Evolutionary conservation across 768 basidiomycete species (phyloP).

Genomic region (Mrakia gelida): DNA sequence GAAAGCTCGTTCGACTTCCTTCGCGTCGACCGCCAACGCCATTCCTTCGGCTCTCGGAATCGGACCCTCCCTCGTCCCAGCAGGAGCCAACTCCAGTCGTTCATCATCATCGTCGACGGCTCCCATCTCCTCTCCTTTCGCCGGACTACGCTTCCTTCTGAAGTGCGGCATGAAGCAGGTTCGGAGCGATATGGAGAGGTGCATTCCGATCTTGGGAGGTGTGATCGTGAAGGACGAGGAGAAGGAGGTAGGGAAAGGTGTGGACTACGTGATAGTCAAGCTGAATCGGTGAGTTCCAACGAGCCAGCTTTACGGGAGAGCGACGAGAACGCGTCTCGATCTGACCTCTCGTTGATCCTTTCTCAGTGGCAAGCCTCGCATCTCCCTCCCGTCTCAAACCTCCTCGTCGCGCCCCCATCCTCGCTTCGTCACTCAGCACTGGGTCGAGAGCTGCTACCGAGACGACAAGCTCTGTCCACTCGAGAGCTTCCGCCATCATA

Average conservation of each 20-base stretch:
- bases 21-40: background rate
- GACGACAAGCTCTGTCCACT: conserved; percentile 65
- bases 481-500: conserved; percentile 66
- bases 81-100: background rate
- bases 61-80: background rate
- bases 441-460: conserved; percentile 81
- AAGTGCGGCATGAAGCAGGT: conserved; percentile 15
- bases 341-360: background rate
- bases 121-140: conserved; percentile 12
- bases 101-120: background rate
- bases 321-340: background rate
- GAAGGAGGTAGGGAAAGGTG: background rate
- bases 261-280: conserved; percentile 28
- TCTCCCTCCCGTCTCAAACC: background rate
- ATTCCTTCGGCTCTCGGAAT: background rate
- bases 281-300: conserved; percentile 1
- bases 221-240: conserved; percentile 17
- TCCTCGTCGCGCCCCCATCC: conserved; percentile 16
- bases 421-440: conserved; percentile 72
- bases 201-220: conserved; percentile 18
- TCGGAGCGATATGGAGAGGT: conserved; percentile 4
- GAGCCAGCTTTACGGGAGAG: background rate
- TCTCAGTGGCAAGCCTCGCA: conserved; percentile 1
- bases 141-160: background rate
- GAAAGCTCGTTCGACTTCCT: conserved; percentile 7